Base-by-base conservation (phyloP, 192 early-diverging fungal species). In the Chytriomyces confervae region DNA sequence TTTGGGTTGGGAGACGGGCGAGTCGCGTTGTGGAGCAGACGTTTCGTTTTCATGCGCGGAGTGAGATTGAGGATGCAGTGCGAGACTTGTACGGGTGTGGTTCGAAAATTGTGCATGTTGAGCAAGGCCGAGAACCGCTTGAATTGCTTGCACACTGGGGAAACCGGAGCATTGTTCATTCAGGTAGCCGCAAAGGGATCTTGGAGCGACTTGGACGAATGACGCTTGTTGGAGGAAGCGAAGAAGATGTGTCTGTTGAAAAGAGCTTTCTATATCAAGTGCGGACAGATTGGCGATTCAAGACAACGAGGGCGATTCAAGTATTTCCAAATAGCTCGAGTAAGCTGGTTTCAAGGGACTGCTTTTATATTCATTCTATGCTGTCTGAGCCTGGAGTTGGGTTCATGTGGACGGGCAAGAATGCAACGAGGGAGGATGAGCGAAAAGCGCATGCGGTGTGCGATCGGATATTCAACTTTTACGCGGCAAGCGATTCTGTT, bases 81-180 rank as follows among this genome's bases (percentile, higher is more conserved):
- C 53, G 62, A 57, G 60, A 69, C 48, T 77, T 89, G 81, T 89
- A 89, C 66, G 69, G 73, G 5, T 89, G 85, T 66, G 18, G 57
- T 16, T 80, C 87, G 24, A 36, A 72, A 45, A 70, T 88, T 7
- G 79, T 76, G 16, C 72, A 77, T n/a, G 48, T 85, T 5, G 81
- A 82, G 53, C 83, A 83, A 60, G 87, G 83, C 23, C 81, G 79
- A 46, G 88, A 89, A 61, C 84, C 86, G 5, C 29, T 89, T 49
- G 83, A 76, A 20, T 66, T 89, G n/a, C 64, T 89, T 44, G 84
- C 88, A 11, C 86, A 86, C 77, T 72, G 89, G 43, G 80, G 78
- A 27, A 89, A 89, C 75, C 10, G 57, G 10, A 44, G 71, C 27
- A 77, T 86, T 1, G 24, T 89, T 16, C 88, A 86, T 75, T 62